Base-by-base conservation (phyloP, 257 asterid species). In the Nyctanthes arbortristis region DNA sequence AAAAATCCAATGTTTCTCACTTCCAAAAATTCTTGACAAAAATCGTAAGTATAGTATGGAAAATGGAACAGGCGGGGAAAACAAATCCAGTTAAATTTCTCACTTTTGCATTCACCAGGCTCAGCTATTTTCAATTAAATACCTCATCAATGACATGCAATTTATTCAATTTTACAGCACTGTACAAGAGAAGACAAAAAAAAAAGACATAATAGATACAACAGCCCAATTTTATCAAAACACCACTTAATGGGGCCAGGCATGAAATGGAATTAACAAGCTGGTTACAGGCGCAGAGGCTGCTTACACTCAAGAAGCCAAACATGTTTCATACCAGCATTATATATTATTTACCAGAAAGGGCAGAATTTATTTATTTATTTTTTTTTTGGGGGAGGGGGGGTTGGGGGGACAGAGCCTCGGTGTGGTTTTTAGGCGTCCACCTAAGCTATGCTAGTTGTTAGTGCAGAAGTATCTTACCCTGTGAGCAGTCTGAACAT, bases 401-500 rank as follows among this genome's bases (percentile, higher is more conserved):
- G n/a, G n/a, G n/a, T n/a, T n/a, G n/a, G n/a, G n/a, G n/a, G n/a
- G n/a, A n/a, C n/a, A n/a, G n/a, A n/a, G n/a, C n/a, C n/a, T n/a
- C n/a, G n/a, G n/a, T n/a, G n/a, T n/a, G n/a, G n/a, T n/a, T n/a
- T n/a, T n/a, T n/a, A n/a, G n/a, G n/a, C n/a, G n/a, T n/a, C n/a
- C n/a, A n/a, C n/a, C n/a, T n/a, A n/a, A n/a, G n/a, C n/a, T n/a
- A n/a, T n/a, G n/a, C n/a, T n/a, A n/a, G n/a, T n/a, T n/a, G n/a
- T n/a, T n/a, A n/a, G n/a, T n/a, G 20, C 12, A 52, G 22, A 36
- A 73, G 25, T 24, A 65, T 71, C 95, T 86, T 78, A 94, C 99
- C 79, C 99, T 83, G 69, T 94, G 99, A 75, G 99, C 97, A 32
- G 98, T 94, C 78, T 91, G 99, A 45, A 94, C 96, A 57, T 94